Evolutionary conservation across 176 grass and related monocot species (phyloP).

Genomic region (Panicum miliaceum): DNA sequence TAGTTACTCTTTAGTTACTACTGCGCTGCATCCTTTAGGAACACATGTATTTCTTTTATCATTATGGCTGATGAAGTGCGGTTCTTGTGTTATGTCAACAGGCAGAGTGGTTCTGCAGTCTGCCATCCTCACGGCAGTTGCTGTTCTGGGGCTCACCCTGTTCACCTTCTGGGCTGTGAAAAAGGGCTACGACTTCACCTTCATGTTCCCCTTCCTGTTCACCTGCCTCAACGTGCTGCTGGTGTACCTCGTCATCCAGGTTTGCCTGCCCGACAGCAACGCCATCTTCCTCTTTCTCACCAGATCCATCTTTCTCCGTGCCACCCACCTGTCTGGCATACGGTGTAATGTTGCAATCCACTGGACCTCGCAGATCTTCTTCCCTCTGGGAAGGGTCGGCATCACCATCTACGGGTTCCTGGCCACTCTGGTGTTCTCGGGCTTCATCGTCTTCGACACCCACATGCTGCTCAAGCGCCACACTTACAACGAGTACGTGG

Average conservation of each 20-base stretch:
- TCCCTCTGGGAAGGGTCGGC: slow-evolving; percentile 47
- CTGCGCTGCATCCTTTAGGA: neutral
- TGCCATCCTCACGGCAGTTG: slow-evolving; percentile 49
- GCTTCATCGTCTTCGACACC: slow-evolving; percentile 65
- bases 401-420: slow-evolving; percentile 53
- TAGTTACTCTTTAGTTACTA: neutral
- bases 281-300: neutral
- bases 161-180: slow-evolving; percentile 70
- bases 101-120: slow-evolving; percentile 59
- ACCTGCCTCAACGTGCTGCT: slow-evolving; percentile 46
- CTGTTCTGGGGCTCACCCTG: slow-evolving; percentile 54
- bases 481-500: slow-evolving; percentile 58
- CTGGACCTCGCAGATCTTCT: slow-evolving; percentile 45
- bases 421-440: slow-evolving; percentile 55
- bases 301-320: neutral
- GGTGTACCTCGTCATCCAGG: slow-evolving; percentile 61
- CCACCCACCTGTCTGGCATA: neutral
- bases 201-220: slow-evolving; percentile 63
- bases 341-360: neutral
- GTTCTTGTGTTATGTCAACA: slow-evolving; percentile 42
- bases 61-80: neutral
- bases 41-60: neutral
- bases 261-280: neutral
- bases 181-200: slow-evolving; percentile 58
- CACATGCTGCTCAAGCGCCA: slow-evolving; percentile 60